Base-by-base conservation (phyloP, 352 stramenopile species). In the Phytophthora multivora region DNA sequence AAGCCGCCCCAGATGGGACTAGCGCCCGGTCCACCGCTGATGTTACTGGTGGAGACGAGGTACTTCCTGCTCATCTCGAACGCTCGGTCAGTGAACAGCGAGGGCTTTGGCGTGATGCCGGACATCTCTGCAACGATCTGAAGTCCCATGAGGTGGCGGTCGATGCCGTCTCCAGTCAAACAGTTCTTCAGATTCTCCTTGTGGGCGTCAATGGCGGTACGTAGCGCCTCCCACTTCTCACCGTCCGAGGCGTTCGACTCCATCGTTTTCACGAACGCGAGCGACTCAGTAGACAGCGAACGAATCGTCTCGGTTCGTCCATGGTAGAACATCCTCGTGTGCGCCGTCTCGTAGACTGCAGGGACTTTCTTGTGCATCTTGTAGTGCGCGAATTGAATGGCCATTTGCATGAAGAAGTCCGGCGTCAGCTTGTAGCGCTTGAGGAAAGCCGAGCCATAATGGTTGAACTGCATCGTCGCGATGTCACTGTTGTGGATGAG, bases 1-100 rank as follows among this genome's bases (percentile, higher is more conserved):
- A 99, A 98, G 73, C 98, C 96, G 30, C 96, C 97, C 88, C 96
- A 99, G 31, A 98, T 98, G 76, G 96, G 98, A 60, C 79, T 91
- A 12, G 97, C 88, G 33, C 98, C 96, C 5, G 85, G 80, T 16
- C 97, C 95, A 59, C 88, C 88, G 19, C 84, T 94, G 58, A 99
- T 93, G 77, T 99, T 97, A 67, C 91, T 98, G 6, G 96, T 99
- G 42, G 89, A 98, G 15, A 99, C 80, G 39, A 97, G 76, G 87
- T 88, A 99, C 68, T 95, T 97, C 71, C 98, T 98, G 61, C 91
- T 96, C 35, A 95, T 55, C 49, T 93, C 79, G 67, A 97, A 99
- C 0, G 96, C 81, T 59, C 88, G 91, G 81, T 99, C 91, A 36
- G 83, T 93, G 69, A 98, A 98, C 2, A 99, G 70, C 53, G 85